A percentile compares a stretch with the other conserved stretches of the same genome.
These are phyloP conservation scores for Fusarium luffae DNA, from an alignment of 2,329 filamentous ascomycete genomes.

Conservation along the genomic window DNA sequence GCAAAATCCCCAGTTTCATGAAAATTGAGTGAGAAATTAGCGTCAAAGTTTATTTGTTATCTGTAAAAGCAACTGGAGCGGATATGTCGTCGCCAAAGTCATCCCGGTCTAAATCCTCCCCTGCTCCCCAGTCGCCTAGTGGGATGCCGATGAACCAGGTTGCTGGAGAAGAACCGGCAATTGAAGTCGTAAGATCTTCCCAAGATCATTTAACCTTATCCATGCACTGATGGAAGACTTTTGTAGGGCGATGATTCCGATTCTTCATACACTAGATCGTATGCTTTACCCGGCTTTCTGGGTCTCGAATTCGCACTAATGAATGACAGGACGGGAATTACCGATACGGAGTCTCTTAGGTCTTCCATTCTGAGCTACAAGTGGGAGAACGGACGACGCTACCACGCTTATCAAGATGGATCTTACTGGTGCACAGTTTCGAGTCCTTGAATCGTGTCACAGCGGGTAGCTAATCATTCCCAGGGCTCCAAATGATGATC, in stretches of 20 bases:
- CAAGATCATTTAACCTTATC: fast-evolving
- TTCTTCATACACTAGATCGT: constrained; percentile 33
- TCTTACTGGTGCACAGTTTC: constrained; percentile 45
- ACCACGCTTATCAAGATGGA: constrained; percentile 60
- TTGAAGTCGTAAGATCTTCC: constrained; percentile 23
- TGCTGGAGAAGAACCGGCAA: neutral
- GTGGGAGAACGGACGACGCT: constrained; percentile 61
- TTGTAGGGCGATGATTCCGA: constrained; percentile 30
- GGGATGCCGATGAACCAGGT: neutral
- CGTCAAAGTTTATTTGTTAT: neutral
- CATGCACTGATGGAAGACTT: neutral
- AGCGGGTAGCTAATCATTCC: neutral
- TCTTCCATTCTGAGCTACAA: constrained; percentile 42
- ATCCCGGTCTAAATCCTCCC: neutral
- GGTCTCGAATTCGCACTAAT: neutral
- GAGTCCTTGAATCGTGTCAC: fast-evolving
- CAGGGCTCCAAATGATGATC: constrained; percentile 46
- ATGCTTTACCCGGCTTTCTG: neutral
- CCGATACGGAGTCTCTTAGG: constrained; percentile 35
- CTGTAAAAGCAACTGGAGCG: neutral
- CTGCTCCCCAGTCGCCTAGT: neutral
- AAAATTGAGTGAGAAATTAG: neutral
- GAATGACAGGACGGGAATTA: neutral
- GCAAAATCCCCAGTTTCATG: neutral
- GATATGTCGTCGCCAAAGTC: constrained; percentile 26